These are phyloP conservation scores for Fusarium goolgardi DNA, from an alignment of 2,329 filamentous ascomycete genomes.

Conservation along the genomic window DNA sequence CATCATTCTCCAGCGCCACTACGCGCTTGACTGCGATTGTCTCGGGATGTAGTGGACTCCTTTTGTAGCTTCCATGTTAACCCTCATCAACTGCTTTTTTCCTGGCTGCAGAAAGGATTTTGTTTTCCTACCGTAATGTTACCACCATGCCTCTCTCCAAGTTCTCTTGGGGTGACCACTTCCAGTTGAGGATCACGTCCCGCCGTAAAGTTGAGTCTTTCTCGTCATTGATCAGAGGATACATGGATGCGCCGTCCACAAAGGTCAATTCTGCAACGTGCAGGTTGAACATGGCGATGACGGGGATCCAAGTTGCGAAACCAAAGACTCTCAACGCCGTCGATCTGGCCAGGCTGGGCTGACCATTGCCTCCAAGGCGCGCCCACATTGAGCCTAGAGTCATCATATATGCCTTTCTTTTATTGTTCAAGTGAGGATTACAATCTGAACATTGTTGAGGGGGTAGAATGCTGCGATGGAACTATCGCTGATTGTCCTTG, in stretches of 20 bases:
- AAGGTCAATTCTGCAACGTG: constrained; percentile 68
- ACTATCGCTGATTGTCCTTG: constrained; percentile 9
- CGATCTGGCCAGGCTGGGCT: constrained; percentile 44
- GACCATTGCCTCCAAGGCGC: constrained; percentile 44
- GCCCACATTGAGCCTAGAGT: constrained; percentile 53
- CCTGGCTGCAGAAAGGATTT: background rate
- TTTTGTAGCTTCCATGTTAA: constrained; percentile 50
- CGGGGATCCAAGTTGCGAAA: constrained; percentile 71
- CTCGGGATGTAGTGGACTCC: constrained; percentile 77
- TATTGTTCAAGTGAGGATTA: constrained; percentile 9
- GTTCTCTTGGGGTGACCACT: constrained; percentile 67
- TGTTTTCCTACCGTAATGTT: constrained; percentile 69
- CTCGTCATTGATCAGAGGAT: constrained; percentile 77
- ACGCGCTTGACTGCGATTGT: constrained; percentile 83
- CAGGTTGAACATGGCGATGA: constrained; percentile 70
- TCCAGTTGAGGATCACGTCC: constrained; percentile 70
- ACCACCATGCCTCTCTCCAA: constrained; percentile 80
- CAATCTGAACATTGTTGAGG: constrained; percentile 16
- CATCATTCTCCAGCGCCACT: constrained; percentile 82
- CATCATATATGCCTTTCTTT: constrained; percentile 45
- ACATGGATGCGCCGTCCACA: constrained; percentile 77
- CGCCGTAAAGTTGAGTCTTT: constrained; percentile 65
- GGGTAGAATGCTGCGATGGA: constrained; percentile 4
- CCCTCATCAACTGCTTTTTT: constrained; percentile 1
- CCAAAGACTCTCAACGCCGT: constrained; percentile 62